Evolutionary conservation across 2,329 filamentous ascomycete species (phyloP).

Genomic region (Trichoderma afroharzianum): DNA sequence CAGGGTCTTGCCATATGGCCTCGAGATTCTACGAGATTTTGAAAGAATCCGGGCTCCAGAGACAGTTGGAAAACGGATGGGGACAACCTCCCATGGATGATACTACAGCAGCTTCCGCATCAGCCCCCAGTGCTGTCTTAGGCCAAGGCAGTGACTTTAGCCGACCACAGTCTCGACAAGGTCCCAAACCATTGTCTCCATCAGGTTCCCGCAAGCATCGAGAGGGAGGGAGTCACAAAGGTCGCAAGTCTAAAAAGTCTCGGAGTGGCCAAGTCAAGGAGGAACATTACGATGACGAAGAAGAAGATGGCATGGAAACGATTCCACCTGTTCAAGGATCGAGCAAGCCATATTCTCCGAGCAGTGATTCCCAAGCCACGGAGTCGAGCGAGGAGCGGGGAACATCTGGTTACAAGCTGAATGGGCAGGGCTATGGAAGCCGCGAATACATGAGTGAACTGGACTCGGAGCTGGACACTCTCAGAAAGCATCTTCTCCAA

Average conservation of each 20-base stretch:
- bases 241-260: conserved; percentile 6
- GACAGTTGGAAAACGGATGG: conserved; percentile 12
- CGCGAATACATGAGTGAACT: conserved; percentile 10
- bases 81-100: background rate
- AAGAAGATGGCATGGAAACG: background rate
- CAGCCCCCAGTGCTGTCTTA: background rate
- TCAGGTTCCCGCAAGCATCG: background rate
- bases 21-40: conserved; percentile 16
- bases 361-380: background rate
- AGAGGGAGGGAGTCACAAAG: background rate
- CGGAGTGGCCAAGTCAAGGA: conserved; percentile 3
- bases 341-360: background rate
- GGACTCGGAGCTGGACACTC: conserved; percentile 10
- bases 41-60: conserved; percentile 13
- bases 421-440: background rate
- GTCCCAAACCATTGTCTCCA: background rate
- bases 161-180: background rate
- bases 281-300: background rate
- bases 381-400: background rate
- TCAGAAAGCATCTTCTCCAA: conserved; percentile 15
- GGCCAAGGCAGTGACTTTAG: background rate
- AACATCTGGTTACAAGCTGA: background rate
- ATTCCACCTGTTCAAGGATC: background rate
- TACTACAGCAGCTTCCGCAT: conserved; percentile 1
- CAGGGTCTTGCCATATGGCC: conserved; percentile 13